phyloP scores from a whole-genome alignment of 2,329 filamentous ascomycete species.

The Venturia carpophila region DNA sequence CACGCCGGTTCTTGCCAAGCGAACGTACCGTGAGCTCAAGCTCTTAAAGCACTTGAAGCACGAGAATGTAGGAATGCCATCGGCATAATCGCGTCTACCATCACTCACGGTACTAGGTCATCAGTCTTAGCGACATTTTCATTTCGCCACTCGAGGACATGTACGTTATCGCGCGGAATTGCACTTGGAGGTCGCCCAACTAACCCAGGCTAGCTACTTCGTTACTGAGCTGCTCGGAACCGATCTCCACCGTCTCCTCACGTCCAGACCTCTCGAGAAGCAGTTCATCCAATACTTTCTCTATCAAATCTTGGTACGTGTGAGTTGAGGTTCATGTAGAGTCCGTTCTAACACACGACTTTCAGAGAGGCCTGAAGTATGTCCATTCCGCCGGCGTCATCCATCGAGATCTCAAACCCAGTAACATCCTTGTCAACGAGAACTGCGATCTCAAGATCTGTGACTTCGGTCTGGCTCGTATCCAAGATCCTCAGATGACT shows the following conservation, averaged over 20 bases:
- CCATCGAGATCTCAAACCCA: slow-evolving; percentile 94
- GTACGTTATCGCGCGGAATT: slow-evolving; percentile 45
- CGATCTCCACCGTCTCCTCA: slow-evolving; percentile 89
- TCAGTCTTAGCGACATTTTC: slow-evolving; percentile 98
- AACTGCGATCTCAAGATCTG: slow-evolving; percentile 99
- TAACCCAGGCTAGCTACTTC: slow-evolving; percentile 78
- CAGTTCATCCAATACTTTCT: slow-evolving; percentile 99
- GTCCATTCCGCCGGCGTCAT: slow-evolving; percentile 98
- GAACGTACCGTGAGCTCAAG: slow-evolving; percentile 96
- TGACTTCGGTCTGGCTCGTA: slow-evolving; percentile 94
- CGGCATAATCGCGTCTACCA: not conserved
- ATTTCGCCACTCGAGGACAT: slow-evolving; percentile 98
- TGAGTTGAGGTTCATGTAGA: not conserved
- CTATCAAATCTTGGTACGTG: slow-evolving; percentile 89
- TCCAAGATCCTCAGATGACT: slow-evolving; percentile 99
- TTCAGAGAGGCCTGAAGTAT: slow-evolving; percentile 91
- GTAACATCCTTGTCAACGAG: slow-evolving; percentile 98
- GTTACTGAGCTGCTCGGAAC: slow-evolving; percentile 96
- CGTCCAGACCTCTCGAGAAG: slow-evolving; percentile 92
- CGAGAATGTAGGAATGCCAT: slow-evolving; percentile 65
- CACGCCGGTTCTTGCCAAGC: slow-evolving; percentile 95
- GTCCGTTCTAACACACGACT: slow-evolving; percentile 21
- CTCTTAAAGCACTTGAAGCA: slow-evolving; percentile 92
- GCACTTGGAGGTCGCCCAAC: slow-evolving; percentile 14
- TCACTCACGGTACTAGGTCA: slow-evolving; percentile 52